Evolutionary conservation across 2,329 filamentous ascomycete species (phyloP).

Genomic region (Pestalotiopsis sp.): DNA sequence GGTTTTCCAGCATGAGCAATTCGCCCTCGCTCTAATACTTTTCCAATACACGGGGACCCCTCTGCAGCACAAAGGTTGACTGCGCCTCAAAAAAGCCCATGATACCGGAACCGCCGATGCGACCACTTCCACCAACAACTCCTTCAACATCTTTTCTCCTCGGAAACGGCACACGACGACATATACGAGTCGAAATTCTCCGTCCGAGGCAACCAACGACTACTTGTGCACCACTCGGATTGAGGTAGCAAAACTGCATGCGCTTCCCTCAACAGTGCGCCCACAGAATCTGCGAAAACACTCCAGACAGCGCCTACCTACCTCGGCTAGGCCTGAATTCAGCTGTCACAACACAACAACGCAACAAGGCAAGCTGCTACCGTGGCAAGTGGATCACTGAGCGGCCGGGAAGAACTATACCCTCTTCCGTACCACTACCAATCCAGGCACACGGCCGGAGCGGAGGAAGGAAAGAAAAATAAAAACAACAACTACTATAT

Average conservation of each 20-base stretch:
- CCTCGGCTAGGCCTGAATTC: background rate
- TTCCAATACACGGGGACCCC: background rate
- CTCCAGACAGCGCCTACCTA: background rate
- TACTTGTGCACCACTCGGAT: background rate
- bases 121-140: constrained; percentile 22
- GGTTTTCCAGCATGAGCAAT: background rate
- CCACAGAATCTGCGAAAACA: background rate
- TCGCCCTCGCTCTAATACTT: background rate
- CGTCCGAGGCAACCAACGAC: background rate
- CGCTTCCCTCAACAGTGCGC: background rate
- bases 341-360: background rate
- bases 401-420: background rate
- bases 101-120: constrained; percentile 22
- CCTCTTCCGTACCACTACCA: background rate
- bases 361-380: background rate
- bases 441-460: background rate
- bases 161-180: constrained; percentile 12
- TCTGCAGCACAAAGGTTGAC: constrained; percentile 4
- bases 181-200: background rate
- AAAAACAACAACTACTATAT: background rate
- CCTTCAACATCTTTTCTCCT: constrained; percentile 13
- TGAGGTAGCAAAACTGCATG: background rate
- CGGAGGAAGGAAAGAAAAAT: background rate
- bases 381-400: constrained; percentile 7
- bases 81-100: constrained; percentile 4